Evolutionary conservation across 805 yeast genomes (phyloP).

Genomic region (Candida gorgasii): DNA sequence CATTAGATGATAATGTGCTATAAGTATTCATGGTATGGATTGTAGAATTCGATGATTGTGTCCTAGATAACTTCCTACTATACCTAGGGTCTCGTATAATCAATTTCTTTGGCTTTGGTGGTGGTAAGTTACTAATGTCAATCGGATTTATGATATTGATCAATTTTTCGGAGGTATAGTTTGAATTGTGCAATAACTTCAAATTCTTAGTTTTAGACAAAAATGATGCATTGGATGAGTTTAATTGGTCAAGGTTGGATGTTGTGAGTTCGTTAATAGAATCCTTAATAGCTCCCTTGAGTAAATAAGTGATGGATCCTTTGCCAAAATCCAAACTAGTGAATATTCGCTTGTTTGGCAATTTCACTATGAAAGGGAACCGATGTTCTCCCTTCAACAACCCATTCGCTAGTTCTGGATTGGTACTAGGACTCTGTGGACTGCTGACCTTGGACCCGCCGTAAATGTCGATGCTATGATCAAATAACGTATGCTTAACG

Average conservation of each 20-base stretch:
- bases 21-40: constrained; percentile 30
- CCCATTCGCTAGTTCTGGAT: constrained; percentile 40
- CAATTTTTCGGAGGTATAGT: constrained; percentile 53
- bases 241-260: constrained; percentile 5
- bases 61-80: constrained; percentile 28
- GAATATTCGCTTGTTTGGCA: constrained; percentile 72
- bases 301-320: constrained; percentile 72
- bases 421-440: constrained; percentile 17
- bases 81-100: constrained; percentile 55
- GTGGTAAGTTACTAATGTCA: constrained; percentile 66
- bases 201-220: constrained; percentile 26
- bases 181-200: constrained; percentile 27
- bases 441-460: constrained; percentile 32
- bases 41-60: constrained; percentile 37
- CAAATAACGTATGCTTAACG: constrained; percentile 52
- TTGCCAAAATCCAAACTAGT: constrained; percentile 81
- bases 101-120: constrained; percentile 65
- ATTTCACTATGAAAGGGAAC: constrained; percentile 79
- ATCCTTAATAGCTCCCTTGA: constrained; percentile 51
- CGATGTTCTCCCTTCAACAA: constrained; percentile 82
- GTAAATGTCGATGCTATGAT: constrained; percentile 59
- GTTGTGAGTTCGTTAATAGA: constrained; percentile 15
- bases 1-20: constrained; percentile 32
- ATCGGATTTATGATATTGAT: constrained; percentile 70
- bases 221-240: constrained; percentile 13